Conservation (phyloP, 129 eudicot genomes). For the Pseudognaphalium luteoalbum region DNA sequence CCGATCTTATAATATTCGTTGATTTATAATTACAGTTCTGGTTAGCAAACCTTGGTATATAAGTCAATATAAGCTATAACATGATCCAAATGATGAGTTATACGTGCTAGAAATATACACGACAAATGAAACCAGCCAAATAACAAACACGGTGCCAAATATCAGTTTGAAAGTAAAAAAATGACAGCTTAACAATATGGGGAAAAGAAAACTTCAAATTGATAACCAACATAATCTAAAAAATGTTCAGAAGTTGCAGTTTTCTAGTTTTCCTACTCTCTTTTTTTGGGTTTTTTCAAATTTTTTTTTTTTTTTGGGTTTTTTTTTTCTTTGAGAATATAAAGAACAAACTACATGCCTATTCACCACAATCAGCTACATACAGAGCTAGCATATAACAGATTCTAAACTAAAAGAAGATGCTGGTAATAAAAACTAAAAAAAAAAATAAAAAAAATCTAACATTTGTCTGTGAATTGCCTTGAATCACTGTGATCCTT, state of each 20-base stretch:
- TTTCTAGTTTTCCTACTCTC: slow-evolving; percentile 1
- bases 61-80: background rate
- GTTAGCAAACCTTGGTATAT: slow-evolving; percentile 1
- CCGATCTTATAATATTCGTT: background rate
- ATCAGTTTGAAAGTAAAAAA: background rate
- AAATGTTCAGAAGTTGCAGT: slow-evolving; percentile 21
- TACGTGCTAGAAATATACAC: background rate
- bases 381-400: slow-evolving; percentile 36
- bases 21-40: background rate
- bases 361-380: slow-evolving; percentile 34
- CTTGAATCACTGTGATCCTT: slow-evolving; percentile 29
- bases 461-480: slow-evolving; percentile 26
- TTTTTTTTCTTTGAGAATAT: slow-evolving; percentile 15
- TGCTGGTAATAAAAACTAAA: background rate
- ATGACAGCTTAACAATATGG: background rate
- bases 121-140: background rate
- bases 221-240: slow-evolving; percentile 34
- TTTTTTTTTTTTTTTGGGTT: background rate
- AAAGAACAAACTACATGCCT: slow-evolving; percentile 35
- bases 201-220: slow-evolving; percentile 12
- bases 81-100: background rate
- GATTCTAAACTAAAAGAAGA: slow-evolving; percentile 28
- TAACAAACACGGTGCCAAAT: background rate
- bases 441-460: slow-evolving; percentile 11
- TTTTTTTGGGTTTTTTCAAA: background rate